Conservation (phyloP, 192 early-diverging fungal species). For the Pilaira anomala region DNA sequence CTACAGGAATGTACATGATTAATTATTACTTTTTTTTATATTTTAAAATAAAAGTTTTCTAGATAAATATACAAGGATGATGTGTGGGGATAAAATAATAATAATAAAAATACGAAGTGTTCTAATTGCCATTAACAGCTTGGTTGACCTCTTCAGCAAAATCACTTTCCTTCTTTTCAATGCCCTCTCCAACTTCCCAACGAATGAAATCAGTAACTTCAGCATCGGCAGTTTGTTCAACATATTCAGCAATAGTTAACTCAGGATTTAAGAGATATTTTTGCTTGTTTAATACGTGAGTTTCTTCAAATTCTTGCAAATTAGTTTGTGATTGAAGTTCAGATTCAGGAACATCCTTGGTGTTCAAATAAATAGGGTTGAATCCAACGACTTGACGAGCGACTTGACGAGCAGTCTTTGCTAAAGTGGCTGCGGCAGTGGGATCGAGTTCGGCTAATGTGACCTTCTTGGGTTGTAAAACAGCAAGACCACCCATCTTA, state of each 20-base stretch:
- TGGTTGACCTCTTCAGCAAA: conserved; percentile 79
- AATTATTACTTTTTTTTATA: no score
- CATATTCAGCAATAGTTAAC: conserved; percentile 58
- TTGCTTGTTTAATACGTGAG: conserved; percentile 65
- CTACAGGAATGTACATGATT: no score
- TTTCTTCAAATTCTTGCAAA: conserved; percentile 44
- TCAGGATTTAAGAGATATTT: conserved; percentile 76
- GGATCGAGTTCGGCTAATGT: conserved; percentile 19
- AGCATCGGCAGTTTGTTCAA: conserved; percentile 47
- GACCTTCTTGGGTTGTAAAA: conserved; percentile 44
- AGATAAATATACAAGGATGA: no score
- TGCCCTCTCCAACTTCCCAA: conserved; percentile 82
- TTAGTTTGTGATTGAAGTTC: conserved; percentile 42
- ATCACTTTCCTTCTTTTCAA: conserved; percentile 70
- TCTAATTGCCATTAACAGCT: conserved; percentile 30
- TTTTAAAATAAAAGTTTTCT: no score
- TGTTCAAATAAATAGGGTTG: conserved; percentile 55
- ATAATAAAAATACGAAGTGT: background rate
- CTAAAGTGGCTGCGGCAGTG: conserved; percentile 33
- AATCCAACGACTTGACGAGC: conserved; percentile 90
- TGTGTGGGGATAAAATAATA: no score
- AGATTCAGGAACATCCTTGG: conserved; percentile 41
- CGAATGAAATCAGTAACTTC: conserved; percentile 69
- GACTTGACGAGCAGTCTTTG: conserved; percentile 63
- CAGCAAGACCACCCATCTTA: conserved; percentile 77